Base-by-base conservation (phyloP, 805 yeast genomes). In the Nematodospora valgi region DNA sequence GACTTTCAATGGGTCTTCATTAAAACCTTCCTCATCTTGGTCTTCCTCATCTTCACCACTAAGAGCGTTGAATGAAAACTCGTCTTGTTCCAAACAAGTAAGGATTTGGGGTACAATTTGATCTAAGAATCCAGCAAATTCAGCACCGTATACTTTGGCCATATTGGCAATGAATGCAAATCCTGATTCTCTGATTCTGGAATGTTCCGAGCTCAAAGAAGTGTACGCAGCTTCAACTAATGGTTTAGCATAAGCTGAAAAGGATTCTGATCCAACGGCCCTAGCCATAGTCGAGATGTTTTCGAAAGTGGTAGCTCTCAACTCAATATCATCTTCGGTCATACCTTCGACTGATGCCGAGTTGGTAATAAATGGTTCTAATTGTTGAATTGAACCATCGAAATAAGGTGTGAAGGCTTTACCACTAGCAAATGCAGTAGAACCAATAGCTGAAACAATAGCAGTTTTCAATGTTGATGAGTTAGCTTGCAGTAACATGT, bases 361-460 rank as follows among this genome's bases (percentile, higher is more conserved):
- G 52, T 80, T 75, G 45, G 80, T 74, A 50, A 89, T 79, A 57
- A 80, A 91, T 42, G 87, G 88, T 62, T 86, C 93, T 50, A 93
- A 73, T 44, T 74, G 76, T 57, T 81, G 80, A 48, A 91, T 78
- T 34, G 96, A 84, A 44, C 79, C 75, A 54, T 79, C 76, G 62
- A 91, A 91, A 69, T 75, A 93, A 41, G 98, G 97, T 41, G 74
- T 68, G 64, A 86, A 93, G 25, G 84, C 74, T 50, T 81, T 80
- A 62, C 97, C 96, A 28, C 96, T 79, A 38, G 98, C 95, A 56
- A 82, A 88, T 19, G 98, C 98, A 40, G 96, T 86, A 25, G 98
- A 89, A 37, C 98, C 98, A 58, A 93, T 86, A 25, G 97, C 96
- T 35, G 95, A 85, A 40, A 93, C 96, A 54, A 85, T 81, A 41